Conservation (phyloP, 768 basidiomycete species). For the Austroboletus eburneus region DNA sequence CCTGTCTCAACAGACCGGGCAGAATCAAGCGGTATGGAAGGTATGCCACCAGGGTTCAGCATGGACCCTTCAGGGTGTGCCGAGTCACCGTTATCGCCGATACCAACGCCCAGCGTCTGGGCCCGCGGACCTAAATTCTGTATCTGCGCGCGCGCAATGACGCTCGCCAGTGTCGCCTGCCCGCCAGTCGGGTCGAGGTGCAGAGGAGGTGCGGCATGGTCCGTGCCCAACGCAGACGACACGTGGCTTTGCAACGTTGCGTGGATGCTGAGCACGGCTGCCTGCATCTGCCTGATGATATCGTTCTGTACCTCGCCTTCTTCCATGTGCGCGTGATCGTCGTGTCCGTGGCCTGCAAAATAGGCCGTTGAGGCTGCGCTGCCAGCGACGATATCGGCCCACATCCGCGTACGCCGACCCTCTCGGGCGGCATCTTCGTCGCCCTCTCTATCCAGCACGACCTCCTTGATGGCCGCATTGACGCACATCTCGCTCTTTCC, state of each 20-base stretch:
- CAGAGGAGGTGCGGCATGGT: slow-evolving; percentile 27
- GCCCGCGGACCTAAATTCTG: slow-evolving; percentile 35
- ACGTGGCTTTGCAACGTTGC: slow-evolving; percentile 55
- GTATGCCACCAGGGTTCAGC: slow-evolving; percentile 4
- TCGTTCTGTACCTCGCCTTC: slow-evolving; percentile 58
- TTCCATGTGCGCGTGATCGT: slow-evolving; percentile 36
- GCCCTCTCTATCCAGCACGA: slow-evolving; percentile 42
- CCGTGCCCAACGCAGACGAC: slow-evolving; percentile 47
- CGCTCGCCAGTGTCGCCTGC: slow-evolving; percentile 67
- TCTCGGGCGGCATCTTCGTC: slow-evolving; percentile 42
- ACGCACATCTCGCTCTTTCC: slow-evolving; percentile 51
- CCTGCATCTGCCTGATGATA: slow-evolving; percentile 48
- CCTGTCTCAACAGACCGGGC: slow-evolving; percentile 6
- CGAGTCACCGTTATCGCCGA: background rate
- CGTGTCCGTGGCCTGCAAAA: slow-evolving; percentile 12
- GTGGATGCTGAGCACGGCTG: slow-evolving; percentile 51
- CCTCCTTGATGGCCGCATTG: slow-evolving; percentile 57
- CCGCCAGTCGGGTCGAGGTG: slow-evolving; percentile 46
- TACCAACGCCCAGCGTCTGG: slow-evolving; percentile 8
- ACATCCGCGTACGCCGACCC: slow-evolving; percentile 58
- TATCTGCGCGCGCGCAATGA: slow-evolving; percentile 66
- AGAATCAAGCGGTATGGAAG: slow-evolving; percentile 4
- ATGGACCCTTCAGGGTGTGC: slow-evolving; percentile 12
- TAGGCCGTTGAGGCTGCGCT: slow-evolving; percentile 9
- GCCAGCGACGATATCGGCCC: slow-evolving; percentile 55